phyloP scores from a whole-genome alignment of 441 rosid genomes.

The Syzygium malaccense region DNA sequence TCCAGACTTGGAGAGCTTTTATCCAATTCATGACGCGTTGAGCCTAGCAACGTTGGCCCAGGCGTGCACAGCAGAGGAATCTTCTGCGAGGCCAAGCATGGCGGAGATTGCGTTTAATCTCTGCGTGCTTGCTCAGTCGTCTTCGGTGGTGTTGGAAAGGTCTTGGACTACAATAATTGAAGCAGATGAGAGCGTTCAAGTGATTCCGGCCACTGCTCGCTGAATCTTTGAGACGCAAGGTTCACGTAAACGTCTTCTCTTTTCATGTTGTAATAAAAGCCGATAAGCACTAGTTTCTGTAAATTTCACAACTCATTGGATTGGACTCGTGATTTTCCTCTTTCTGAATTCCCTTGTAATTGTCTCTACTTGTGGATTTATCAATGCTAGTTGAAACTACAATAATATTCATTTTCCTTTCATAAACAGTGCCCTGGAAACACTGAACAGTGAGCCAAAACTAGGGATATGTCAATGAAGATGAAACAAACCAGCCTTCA shows the following conservation, averaged over 20 bases:
- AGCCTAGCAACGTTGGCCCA: constrained; percentile 40
- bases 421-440: neutral
- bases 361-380: neutral
- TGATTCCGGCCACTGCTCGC: constrained; percentile 35
- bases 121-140: constrained; percentile 32
- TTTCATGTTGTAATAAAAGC: neutral
- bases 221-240: constrained; percentile 7
- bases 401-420: neutral
- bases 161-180: constrained; percentile 36
- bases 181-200: constrained; percentile 28
- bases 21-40: constrained; percentile 42
- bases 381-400: neutral
- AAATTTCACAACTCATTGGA: neutral
- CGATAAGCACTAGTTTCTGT: neutral
- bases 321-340: neutral
- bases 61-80: constrained; percentile 38
- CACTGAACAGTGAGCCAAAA: neutral
- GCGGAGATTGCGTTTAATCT: constrained; percentile 55
- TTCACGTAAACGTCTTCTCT: neutral
- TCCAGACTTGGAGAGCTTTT: constrained; percentile 38
- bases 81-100: constrained; percentile 52
- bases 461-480: too few species aligned
- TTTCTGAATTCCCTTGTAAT: neutral
- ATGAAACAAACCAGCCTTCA: too few species aligned
- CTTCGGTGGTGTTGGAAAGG: constrained; percentile 22